Evolutionary conservation across 176 grass and related monocot species (phyloP).

Genomic region (Otatea glauca): DNA sequence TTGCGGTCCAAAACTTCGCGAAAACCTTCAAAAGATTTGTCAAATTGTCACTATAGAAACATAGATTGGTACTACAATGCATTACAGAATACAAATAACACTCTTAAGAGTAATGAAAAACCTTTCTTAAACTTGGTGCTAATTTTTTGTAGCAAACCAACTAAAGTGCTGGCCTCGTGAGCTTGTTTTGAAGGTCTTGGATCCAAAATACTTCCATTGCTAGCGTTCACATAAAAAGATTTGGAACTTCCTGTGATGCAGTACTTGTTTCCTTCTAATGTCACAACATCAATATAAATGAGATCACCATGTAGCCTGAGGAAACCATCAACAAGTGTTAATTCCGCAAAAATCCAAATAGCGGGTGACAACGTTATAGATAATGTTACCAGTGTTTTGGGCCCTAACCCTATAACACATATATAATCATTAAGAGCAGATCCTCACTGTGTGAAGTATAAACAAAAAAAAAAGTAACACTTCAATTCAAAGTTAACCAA

Average conservation of each 20-base stretch:
- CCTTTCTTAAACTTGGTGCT: constrained; percentile 99
- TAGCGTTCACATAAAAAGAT: constrained; percentile 89
- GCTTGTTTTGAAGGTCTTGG: constrained; percentile 75
- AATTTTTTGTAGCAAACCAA: constrained; percentile 85
- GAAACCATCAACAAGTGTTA: constrained; percentile 33
- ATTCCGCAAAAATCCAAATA: constrained; percentile 18
- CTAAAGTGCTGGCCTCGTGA: constrained; percentile 75
- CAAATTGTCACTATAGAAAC: constrained; percentile 39
- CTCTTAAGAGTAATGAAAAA: constrained; percentile 29
- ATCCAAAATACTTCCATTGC: constrained; percentile 67
- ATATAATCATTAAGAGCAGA: constrained; percentile 16
- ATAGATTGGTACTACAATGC: neutral
- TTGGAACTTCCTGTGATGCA: constrained; percentile 95
- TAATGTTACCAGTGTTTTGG: neutral
- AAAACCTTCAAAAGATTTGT: constrained; percentile 68
- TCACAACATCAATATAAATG: constrained; percentile 87
- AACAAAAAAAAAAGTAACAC: neutral
- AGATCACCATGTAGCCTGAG: constrained; percentile 89
- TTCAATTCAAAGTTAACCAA: neutral
- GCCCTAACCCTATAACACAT: neutral
- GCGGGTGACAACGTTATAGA: neutral
- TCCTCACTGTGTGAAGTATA: neutral
- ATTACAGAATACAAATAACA: neutral
- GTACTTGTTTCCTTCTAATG: constrained; percentile 85
- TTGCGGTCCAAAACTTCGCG: constrained; percentile 83